phyloP scores from a whole-genome alignment of 176 grass and related monocot species.

The Oryza glumipatula region DNA sequence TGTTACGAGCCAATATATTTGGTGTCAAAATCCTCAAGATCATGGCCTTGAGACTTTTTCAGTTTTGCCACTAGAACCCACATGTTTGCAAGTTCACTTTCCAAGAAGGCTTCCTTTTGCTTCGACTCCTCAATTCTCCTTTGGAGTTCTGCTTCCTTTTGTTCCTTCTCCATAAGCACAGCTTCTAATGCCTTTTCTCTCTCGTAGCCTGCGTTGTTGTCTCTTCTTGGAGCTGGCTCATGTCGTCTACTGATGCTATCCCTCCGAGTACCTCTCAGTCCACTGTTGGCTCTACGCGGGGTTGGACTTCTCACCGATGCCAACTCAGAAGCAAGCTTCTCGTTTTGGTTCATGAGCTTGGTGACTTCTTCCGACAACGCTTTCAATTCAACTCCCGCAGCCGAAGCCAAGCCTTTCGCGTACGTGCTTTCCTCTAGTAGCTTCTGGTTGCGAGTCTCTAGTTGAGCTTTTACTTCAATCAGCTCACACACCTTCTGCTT shows the following conservation, averaged over 20 bases:
- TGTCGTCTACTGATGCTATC: slow-evolving; percentile 68
- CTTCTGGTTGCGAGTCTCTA: slow-evolving; percentile 84
- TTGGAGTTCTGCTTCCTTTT: slow-evolving; percentile 81
- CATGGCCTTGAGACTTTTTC: slow-evolving; percentile 74
- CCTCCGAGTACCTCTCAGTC: slow-evolving; percentile 62
- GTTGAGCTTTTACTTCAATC: slow-evolving; percentile 65
- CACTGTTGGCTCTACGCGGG: slow-evolving; percentile 75
- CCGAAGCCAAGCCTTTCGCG: slow-evolving; percentile 93
- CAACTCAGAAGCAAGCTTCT: slow-evolving; percentile 82
- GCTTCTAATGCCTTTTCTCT: slow-evolving; percentile 69
- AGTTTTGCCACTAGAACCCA: slow-evolving; percentile 95
- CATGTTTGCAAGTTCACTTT: slow-evolving; percentile 96
- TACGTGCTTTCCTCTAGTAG: slow-evolving; percentile 92
- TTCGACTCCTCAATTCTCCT: slow-evolving; percentile 86
- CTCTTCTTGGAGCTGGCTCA: slow-evolving; percentile 69
- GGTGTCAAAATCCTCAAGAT: slow-evolving; percentile 51
- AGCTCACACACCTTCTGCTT: slow-evolving; percentile 73
- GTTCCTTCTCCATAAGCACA: slow-evolving; percentile 71
- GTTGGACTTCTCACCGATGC: slow-evolving; percentile 64
- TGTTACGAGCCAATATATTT: slow-evolving; percentile 46
- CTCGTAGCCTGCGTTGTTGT: slow-evolving; percentile 58
- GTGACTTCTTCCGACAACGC: slow-evolving; percentile 97
- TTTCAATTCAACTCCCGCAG: slow-evolving; percentile 97
- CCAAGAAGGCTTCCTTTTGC: slow-evolving; percentile 86
- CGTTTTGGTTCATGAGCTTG: slow-evolving; percentile 99